These are phyloP conservation scores for Coprinopsis marcescibilis DNA, from an alignment of 768 basidiomycete species.

Conservation along the genomic window DNA sequence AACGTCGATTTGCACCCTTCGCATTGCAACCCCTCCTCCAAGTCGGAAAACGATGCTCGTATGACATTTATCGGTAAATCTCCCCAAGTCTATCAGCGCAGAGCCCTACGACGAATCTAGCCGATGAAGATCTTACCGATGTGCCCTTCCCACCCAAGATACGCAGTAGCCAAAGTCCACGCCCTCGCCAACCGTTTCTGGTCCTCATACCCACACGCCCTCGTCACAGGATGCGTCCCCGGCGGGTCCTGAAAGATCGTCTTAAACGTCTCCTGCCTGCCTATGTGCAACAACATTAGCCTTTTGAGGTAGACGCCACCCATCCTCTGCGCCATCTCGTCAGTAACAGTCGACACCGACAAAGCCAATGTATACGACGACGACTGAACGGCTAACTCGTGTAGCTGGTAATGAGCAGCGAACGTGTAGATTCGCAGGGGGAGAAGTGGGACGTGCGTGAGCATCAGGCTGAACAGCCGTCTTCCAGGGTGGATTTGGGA, in stretches of 20 bases:
- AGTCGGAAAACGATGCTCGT: too few relatives aligned
- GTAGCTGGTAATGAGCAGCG: slow-evolving; percentile 12
- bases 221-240: slow-evolving; percentile 8
- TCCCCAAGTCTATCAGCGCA: too few relatives aligned
- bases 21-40: too few relatives aligned
- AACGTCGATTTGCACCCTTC: too few relatives aligned
- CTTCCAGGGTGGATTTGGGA: slow-evolving; percentile 2
- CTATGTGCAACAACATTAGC: slow-evolving; percentile 10
- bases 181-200: too few relatives aligned
- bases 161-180: too few relatives aligned
- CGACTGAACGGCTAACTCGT: slow-evolving; percentile 8
- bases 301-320: slow-evolving; percentile 11
- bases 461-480: slow-evolving; percentile 9
- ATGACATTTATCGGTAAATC: too few relatives aligned
- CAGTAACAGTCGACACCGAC: slow-evolving; percentile 9
- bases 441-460: slow-evolving; percentile 9
- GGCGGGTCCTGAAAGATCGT: slow-evolving; percentile 8
- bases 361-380: slow-evolving; percentile 12
- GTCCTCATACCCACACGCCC: too few relatives aligned
- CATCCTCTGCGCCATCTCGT: slow-evolving; percentile 11
- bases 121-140: too few relatives aligned
- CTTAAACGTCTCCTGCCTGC: slow-evolving; percentile 5
- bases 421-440: slow-evolving; percentile 13
- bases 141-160: too few relatives aligned
- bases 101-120: too few relatives aligned